Base-by-base conservation (phyloP, 2,329 filamentous ascomycete species). In the Cadophora sp. region DNA sequence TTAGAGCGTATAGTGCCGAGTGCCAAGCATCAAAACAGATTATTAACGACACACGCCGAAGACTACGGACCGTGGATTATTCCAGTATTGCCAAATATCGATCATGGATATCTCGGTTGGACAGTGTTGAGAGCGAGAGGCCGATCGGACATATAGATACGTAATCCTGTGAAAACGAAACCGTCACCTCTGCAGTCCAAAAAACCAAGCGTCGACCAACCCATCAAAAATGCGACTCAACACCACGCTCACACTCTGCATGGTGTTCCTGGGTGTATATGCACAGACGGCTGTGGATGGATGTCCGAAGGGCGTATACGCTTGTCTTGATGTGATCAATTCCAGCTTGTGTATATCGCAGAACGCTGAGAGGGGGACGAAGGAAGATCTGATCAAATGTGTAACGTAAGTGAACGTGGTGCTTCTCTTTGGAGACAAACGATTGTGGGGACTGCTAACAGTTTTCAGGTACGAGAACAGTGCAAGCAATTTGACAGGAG, bases 401-500 rank as follows among this genome's bases (percentile, higher is more conserved):
- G 50, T 53, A 53, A 53, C 50, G 50, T 53, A 53, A 19, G 70
- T 69, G 43, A 51, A 62, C 8, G 65, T 37, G 61, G 58, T 16
- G 1, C 50, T 19, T 6, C 43, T 46, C 43, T n/a, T n/a, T n/a
- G n/a, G 43, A n/a, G 5, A 22, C 16, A 22, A 46, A 46, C 22
- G 11, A 22, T 3, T 3, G 22, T 4, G 3, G 43, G 1, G 22
- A n/a, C 9, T 22, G 43, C 43, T 46, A 22, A 46, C 19, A 22
- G 4, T n/a, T 31, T 31, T 19, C 24, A 53, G 50, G 26, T 53
- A 53, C 26, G 50, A 65, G 26, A 62, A 59, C 8, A 60, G 29
- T 62, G 65, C 66, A 22, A 67, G 55, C 16, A 65, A 61, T 27
- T 56, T 69, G 59, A 27, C 70, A 12, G 70, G 70, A 55, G 64